Evolutionary conservation across 2,329 filamentous ascomycete species (phyloP).

Genomic region (Pseudocercospora fijiensis): DNA sequence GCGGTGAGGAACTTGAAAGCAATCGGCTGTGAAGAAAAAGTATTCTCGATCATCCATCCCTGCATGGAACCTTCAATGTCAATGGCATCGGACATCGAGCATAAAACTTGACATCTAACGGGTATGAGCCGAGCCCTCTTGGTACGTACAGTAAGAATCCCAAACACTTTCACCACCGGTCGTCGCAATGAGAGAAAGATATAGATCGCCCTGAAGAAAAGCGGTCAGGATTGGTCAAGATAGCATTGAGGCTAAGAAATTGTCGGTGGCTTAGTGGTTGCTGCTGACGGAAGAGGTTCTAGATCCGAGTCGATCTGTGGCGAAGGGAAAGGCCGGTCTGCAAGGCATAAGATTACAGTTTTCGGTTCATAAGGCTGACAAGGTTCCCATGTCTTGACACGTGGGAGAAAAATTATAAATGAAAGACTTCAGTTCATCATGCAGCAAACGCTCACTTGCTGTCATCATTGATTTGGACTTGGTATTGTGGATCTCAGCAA

Average conservation of each 20-base stretch:
- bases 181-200: too few species aligned
- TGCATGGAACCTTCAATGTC: too few species aligned
- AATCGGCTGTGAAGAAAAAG: too few species aligned
- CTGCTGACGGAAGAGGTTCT: background rate
- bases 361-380: background rate
- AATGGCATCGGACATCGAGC: too few species aligned
- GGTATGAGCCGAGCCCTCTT: too few species aligned
- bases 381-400: background rate
- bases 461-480: background rate
- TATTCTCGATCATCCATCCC: too few species aligned
- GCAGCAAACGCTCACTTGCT: background rate
- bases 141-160: too few species aligned
- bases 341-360: background rate
- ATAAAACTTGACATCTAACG: too few species aligned
- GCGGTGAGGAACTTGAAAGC: too few species aligned
- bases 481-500: background rate
- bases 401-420: background rate
- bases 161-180: too few species aligned
- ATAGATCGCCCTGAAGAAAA: background rate
- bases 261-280: constrained; percentile 1
- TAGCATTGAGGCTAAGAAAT: background rate
- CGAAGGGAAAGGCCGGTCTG: background rate
- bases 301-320: background rate
- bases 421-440: background rate
- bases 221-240: background rate